These are phyloP conservation scores for Aquanectria penicillioides DNA, from an alignment of 2,329 filamentous ascomycete genomes.

Conservation along the genomic window DNA sequence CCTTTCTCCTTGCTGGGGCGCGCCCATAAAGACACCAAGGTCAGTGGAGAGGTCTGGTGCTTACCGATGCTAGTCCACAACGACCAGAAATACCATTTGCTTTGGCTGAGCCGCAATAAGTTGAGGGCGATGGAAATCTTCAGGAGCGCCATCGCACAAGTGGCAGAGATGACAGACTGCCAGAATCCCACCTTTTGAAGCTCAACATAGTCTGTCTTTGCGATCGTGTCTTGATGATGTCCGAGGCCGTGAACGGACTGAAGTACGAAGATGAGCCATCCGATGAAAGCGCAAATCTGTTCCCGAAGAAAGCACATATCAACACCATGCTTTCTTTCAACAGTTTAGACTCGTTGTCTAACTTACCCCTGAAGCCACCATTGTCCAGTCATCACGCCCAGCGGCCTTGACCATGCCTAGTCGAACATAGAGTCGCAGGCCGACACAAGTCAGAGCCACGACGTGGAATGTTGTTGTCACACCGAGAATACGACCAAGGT, in stretches of 20 bases:
- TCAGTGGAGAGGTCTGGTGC: neutral
- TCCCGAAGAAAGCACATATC: neutral
- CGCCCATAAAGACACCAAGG: neutral
- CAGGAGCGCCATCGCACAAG: slow-evolving; percentile 21
- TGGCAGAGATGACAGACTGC: slow-evolving; percentile 27
- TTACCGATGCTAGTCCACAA: slow-evolving; percentile 24
- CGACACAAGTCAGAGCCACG: slow-evolving; percentile 14
- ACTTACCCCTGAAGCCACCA: slow-evolving; percentile 22
- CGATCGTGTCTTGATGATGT: slow-evolving; percentile 20
- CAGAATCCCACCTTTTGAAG: slow-evolving; percentile 25
- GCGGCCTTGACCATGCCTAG: slow-evolving; percentile 19
- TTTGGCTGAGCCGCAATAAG: slow-evolving; percentile 22
- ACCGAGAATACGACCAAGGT: slow-evolving; percentile 20
- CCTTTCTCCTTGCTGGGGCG: too few species aligned
- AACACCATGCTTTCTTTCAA: too few species aligned
- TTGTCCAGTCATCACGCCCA: slow-evolving; percentile 30
- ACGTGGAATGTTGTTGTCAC: slow-evolving; percentile 20
- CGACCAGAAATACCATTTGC: slow-evolving; percentile 20
- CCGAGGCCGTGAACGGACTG: slow-evolving; percentile 24
- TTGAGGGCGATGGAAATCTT: slow-evolving; percentile 30
- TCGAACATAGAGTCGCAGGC: slow-evolving; percentile 23
- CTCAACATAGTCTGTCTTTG: neutral
- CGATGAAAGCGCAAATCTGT: slow-evolving; percentile 21
- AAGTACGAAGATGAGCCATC: slow-evolving; percentile 28
- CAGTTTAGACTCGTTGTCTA: too few species aligned